These are phyloP conservation scores for Hamigera avellanea DNA, from an alignment of 495 filamentous ascomycete genomes.

Conservation along the genomic window DNA sequence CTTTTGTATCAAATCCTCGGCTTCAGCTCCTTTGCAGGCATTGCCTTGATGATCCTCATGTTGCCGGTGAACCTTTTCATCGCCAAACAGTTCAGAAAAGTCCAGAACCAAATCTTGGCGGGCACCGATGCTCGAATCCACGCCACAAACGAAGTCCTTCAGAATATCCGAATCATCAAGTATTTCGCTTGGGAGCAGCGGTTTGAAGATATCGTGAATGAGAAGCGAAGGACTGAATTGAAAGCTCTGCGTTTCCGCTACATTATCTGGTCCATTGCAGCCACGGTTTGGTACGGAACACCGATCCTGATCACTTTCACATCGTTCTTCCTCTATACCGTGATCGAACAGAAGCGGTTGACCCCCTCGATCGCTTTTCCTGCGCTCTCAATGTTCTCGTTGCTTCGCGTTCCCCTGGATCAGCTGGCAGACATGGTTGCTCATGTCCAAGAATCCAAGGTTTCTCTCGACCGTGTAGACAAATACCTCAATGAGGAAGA, in stretches of 20 bases:
- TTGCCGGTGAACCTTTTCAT: constrained; percentile 83
- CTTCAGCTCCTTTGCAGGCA: constrained; percentile 85
- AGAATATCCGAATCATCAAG: constrained; percentile 98
- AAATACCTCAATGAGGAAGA: constrained; percentile 91
- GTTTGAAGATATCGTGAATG: constrained; percentile 75
- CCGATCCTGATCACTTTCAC: constrained; percentile 93
- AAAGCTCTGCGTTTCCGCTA: constrained; percentile 69
- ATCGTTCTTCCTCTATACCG: constrained; percentile 86
- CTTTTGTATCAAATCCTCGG: constrained; percentile 86
- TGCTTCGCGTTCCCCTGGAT: constrained; percentile 90
- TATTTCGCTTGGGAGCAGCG: constrained; percentile 98
- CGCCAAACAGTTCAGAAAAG: constrained; percentile 67
- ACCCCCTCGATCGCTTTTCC: constrained; percentile 94
- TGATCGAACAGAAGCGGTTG: constrained; percentile 79
- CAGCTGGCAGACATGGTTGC: constrained; percentile 98
- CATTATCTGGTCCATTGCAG: constrained; percentile 81
- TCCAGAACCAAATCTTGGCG: constrained; percentile 83
- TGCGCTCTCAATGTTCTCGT: constrained; percentile 86
- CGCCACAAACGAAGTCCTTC: constrained; percentile 90
- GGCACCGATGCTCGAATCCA: constrained; percentile 95
- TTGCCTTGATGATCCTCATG: constrained; percentile 80
- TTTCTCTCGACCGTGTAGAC: constrained; percentile 93
- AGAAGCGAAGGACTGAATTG: constrained; percentile 73
- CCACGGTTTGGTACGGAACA: constrained; percentile 92
- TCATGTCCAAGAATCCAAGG: constrained; percentile 94